phyloP scores from a whole-genome alignment of 2,329 filamentous ascomycete genomes.

The Colletotrichum chlorophyti region DNA sequence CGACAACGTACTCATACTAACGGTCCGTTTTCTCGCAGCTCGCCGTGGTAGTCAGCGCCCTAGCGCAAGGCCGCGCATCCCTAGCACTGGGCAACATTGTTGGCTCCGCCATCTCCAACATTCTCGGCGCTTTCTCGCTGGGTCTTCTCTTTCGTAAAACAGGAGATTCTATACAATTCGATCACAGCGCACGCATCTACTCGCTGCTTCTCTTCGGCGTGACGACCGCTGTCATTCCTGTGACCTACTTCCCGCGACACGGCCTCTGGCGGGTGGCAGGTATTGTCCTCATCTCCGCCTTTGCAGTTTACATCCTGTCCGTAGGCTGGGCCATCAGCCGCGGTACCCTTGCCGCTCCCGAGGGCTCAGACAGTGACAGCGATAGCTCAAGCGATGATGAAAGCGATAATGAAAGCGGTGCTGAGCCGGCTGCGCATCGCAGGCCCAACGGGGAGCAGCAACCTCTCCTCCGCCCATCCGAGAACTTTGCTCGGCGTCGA shows the following conservation, averaged over 20 bases:
- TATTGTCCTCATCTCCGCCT: conserved; percentile 46
- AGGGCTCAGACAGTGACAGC: conserved; percentile 39
- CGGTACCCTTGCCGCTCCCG: conserved; percentile 47
- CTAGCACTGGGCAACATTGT: conserved; percentile 61
- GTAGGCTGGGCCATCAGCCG: conserved; percentile 52
- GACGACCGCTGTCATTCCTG: conserved; percentile 46
- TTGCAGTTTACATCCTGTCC: conserved; percentile 50
- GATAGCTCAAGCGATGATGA: conserved; percentile 35
- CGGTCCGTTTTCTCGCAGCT: not conserved
- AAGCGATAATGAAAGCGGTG: conserved; percentile 8
- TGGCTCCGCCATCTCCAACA: conserved; percentile 61
- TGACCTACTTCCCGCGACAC: conserved; percentile 32
- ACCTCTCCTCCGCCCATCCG: conserved; percentile 12
- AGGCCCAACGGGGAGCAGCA: not conserved
- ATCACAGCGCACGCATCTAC: conserved; percentile 56
- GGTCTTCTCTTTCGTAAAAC: conserved; percentile 51
- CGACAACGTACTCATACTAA: too few species aligned
- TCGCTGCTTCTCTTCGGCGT: conserved; percentile 47
- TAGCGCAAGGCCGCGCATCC: conserved; percentile 51
- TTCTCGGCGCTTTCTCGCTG: conserved; percentile 61
- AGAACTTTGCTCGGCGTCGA: not conserved
- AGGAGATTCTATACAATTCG: conserved; percentile 41
- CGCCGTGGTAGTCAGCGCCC: conserved; percentile 50
- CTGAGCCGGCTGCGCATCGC: not conserved
- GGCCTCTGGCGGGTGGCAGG: conserved; percentile 41